Evolutionary conservation across 2,329 filamentous ascomycete species (phyloP), one percentile per base, ranked within the genome.

Genomic region (Fusarium setosum): DNA sequence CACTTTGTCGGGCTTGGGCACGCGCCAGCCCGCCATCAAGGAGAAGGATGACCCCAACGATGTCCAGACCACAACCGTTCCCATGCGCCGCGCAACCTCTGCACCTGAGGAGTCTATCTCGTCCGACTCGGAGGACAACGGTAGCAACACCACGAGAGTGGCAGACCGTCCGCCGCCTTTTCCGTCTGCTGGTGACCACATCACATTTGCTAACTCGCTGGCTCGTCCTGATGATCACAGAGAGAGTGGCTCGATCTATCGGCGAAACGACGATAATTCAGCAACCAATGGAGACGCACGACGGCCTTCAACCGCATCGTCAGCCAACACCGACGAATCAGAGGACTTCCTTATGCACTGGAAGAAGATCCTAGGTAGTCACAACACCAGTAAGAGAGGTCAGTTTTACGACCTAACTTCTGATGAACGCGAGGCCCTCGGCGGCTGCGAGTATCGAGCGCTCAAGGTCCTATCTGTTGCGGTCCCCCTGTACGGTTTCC

Each of bases 371-470:
- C 68, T 82, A 32, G 72, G 73, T 31, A 69, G 73, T 7, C 73
- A 77, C 51, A 76, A 79, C 6, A 77, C 83, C 3, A 82, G 82
- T 3, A 80, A 83, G 47, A 88, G 87, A 71, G 82, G 82, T 2
- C 83, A 86, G 58, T 87, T 89, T 59, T 81, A 84, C 67, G 81
- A 83, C 41, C 75, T 90, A 34, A 80, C 79, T 1, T 78, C 79
- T 18, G 80, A 82, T 13, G 85, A 90, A 67, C 81, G 86, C 32
- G 84, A 87, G 51, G 79, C 82, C 24, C 78, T 91, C 0, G 88
- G 89, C 23, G 87, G 88, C 1, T 85, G 83, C 56, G 89, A 91
- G 73, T 90, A 91, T 70, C 83, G 86, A 38, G 88, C 89, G 15
- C 80, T 91, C 18, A 82, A 82, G 45, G 75, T 91, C 6, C 79